Evolutionary conservation across 805 yeast species (phyloP).

Genomic region (Wickerhamomyces rabaulensis): DNA sequence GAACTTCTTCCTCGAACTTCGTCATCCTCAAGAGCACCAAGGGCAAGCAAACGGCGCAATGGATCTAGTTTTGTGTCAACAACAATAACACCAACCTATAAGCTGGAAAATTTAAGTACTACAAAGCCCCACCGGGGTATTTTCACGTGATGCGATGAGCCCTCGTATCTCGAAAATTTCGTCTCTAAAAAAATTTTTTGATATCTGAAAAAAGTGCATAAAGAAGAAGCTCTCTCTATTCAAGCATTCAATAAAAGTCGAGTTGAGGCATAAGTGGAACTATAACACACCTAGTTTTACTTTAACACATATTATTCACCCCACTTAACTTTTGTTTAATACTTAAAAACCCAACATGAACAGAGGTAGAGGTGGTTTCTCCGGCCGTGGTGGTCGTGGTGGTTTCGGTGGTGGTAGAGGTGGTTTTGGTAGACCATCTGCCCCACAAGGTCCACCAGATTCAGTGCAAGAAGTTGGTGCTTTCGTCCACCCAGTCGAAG

Average conservation of each 20-base stretch:
- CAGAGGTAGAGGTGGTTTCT: slow-evolving; percentile 33
- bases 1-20: neutral
- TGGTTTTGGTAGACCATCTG: slow-evolving; percentile 66
- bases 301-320: neutral
- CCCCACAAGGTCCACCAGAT: slow-evolving; percentile 95
- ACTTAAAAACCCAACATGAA: neutral
- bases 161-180: neutral
- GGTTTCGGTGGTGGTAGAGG: slow-evolving; percentile 36
- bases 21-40: neutral
- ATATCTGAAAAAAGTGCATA: neutral
- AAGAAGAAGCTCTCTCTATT: slow-evolving; percentile 17
- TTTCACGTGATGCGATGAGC: neutral
- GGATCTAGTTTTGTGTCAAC: neutral
- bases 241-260: neutral
- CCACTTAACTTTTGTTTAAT: neutral
- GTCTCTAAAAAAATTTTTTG: slow-evolving; percentile 2
- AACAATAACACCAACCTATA: too few species aligned
- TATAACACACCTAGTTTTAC: neutral
- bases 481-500: slow-evolving; percentile 89
- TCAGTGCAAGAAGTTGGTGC: slow-evolving; percentile 91
- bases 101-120: neutral
- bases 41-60: neutral
- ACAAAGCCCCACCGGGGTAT: too few species aligned
- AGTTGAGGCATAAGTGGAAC: neutral
- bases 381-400: slow-evolving; percentile 53